Base-by-base conservation (phyloP, 2,329 filamentous ascomycete genomes). In the Neonectria magnoliae region DNA sequence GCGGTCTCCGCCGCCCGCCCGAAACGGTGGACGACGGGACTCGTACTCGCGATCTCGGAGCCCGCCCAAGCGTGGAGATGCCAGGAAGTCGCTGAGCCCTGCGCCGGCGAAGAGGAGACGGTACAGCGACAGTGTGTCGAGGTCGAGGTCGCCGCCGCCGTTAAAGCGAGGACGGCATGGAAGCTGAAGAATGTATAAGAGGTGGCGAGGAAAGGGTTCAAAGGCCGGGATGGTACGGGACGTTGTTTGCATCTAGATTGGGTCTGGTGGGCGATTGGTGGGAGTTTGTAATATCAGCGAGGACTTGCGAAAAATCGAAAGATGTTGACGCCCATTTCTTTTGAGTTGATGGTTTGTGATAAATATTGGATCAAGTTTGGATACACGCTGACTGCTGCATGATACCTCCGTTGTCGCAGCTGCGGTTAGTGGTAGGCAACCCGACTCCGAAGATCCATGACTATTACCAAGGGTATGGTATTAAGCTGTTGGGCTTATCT, bases 161-260 rank as follows among this genome's bases (percentile, higher is more conserved):
- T 64, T 74, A 68, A 77, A 78, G 62, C 75, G 75, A 42, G 76
- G 74, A 44, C 69, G 76, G 47, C 72, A 71, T n/a, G 71, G 69
- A 33, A 73, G 68, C 56, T 75, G 62, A 73, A 47, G 45, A 50
- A 25, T 18, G 18, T 42, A 52, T 13, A 18, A 38, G 56, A 52
- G 51, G 48, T 3, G 16, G n/a, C 18, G 50, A 29, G 47, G 45
- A 50, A 67, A 5, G 33, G 57, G 55, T 52, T 20, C 25, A 33
- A 16, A 53, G 48, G 62, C 55, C 64, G 67, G 62, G 55, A 61
- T 59, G 60, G 41, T 20, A 51, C 33, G 58, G 59, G 45, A 53
- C 25, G 52, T 44, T 52, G 44, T 48, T 61, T 62, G 47, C 65
- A 71, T 56, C 60, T 68, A 67, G 70, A 66, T 54, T 66, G 61